phyloP scores from a whole-genome alignment of 805 yeast species.

The Kregervanrija fluxuum region DNA sequence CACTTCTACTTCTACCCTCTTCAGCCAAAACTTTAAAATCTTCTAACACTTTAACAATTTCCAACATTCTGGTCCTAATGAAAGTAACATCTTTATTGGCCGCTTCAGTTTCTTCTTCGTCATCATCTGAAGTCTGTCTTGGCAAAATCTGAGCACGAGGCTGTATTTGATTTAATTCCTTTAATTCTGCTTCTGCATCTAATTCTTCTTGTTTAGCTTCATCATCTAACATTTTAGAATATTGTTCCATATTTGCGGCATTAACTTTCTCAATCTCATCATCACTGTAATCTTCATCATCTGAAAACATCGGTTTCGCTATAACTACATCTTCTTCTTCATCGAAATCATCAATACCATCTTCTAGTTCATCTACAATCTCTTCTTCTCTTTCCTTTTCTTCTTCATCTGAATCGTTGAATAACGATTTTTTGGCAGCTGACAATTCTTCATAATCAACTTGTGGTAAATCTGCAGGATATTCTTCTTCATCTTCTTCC shows the following conservation, averaged over 20 bases:
- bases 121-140: slow-evolving; percentile 55
- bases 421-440: slow-evolving; percentile 64
- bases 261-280: slow-evolving; percentile 65
- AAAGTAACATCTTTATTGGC: slow-evolving; percentile 53
- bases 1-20: slow-evolving; percentile 80
- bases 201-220: slow-evolving; percentile 50
- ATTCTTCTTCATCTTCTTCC: slow-evolving; percentile 31
- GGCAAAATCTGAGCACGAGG: slow-evolving; percentile 79
- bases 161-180: slow-evolving; percentile 50
- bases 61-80: slow-evolving; percentile 90
- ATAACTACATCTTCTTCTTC: slow-evolving; percentile 49
- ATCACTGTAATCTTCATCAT: slow-evolving; percentile 55
- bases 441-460: slow-evolving; percentile 62
- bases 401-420: slow-evolving; percentile 67
- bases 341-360: slow-evolving; percentile 19
- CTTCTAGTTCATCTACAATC: slow-evolving; percentile 30
- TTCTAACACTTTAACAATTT: slow-evolving; percentile 88
- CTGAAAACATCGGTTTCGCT: slow-evolving; percentile 73
- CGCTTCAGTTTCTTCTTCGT: slow-evolving; percentile 40
- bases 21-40: slow-evolving; percentile 78
- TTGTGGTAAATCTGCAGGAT: slow-evolving; percentile 47
- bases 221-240: slow-evolving; percentile 60
- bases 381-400: slow-evolving; percentile 44
- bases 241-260: slow-evolving; percentile 78
- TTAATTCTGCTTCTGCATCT: slow-evolving; percentile 54